Conservation (phyloP, 345 rosid species). For the Aquilaria malaccensis region DNA sequence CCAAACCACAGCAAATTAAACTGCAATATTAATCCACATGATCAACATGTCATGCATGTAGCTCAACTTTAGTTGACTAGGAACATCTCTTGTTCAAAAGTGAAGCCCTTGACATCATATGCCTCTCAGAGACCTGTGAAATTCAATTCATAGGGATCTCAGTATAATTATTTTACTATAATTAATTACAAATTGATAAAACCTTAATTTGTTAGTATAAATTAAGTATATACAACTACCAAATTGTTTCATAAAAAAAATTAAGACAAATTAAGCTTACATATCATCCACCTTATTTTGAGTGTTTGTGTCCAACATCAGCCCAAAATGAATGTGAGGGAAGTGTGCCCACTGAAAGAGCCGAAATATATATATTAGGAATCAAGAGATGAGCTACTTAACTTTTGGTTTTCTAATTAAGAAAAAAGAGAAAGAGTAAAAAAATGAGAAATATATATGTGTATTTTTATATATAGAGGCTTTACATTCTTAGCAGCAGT, state of each 20-base stretch:
- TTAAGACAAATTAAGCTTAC: constrained; percentile 29
- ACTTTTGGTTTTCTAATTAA: neutral
- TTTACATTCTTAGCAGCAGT: constrained; percentile 97
- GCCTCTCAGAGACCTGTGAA: constrained; percentile 39
- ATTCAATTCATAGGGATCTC: neutral
- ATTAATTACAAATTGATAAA: too few species aligned
- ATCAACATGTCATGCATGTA: neutral
- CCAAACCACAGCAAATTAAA: neutral
- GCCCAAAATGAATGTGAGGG: constrained; percentile 85
- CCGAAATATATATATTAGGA: constrained; percentile 9
- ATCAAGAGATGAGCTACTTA: neutral
- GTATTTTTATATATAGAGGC: too few species aligned
- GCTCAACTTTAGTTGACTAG: neutral
- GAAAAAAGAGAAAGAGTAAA: neutral
- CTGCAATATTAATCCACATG: constrained; percentile 5
- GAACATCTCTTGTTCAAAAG: constrained; percentile 29
- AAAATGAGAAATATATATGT: too few species aligned
- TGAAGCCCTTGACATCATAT: constrained; percentile 32
- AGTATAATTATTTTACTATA: too few species aligned
- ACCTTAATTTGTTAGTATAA: neutral
- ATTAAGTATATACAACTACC: neutral
- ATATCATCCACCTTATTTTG: constrained; percentile 43
- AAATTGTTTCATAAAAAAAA: neutral
- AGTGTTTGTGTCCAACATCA: constrained; percentile 74
- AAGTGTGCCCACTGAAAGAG: constrained; percentile 85